phyloP scores from a whole-genome alignment of 2,329 filamentous ascomycete species.

The Colletotrichum lupini region DNA sequence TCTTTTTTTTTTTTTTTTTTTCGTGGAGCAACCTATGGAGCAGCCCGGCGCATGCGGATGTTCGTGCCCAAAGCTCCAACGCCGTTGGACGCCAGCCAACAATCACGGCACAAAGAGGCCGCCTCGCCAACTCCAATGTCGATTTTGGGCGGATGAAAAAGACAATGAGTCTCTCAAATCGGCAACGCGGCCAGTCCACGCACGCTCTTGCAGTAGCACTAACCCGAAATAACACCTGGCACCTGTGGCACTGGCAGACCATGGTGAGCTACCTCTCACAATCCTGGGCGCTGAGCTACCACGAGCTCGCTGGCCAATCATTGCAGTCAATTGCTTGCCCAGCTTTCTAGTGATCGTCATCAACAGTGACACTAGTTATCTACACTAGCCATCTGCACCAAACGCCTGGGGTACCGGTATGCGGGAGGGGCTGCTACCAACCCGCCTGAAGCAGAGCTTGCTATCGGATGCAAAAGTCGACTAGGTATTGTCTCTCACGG shows the following conservation, averaged over 20 bases:
- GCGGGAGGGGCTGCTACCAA: constrained; percentile 20
- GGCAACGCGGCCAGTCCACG: constrained; percentile 14
- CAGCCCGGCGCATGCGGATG: constrained; percentile 16
- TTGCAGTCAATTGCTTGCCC: constrained; percentile 18
- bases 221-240: constrained; percentile 1
- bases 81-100: constrained; percentile 3
- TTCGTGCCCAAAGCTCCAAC: constrained; percentile 22
- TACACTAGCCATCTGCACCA: not conserved
- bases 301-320: constrained; percentile 28
- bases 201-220: constrained; percentile 16
- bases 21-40: not conserved
- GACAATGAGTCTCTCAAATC: constrained; percentile 3
- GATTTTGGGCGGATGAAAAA: not conserved
- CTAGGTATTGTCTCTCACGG: not conserved
- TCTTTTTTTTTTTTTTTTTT: too few species aligned
- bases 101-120: constrained; percentile 22
- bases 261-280: constrained; percentile 26
- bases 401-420: not conserved
- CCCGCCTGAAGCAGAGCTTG: not conserved
- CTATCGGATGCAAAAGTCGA: not conserved
- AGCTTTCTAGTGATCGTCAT: constrained; percentile 25
- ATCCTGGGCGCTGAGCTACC: constrained; percentile 25
- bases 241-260: constrained; percentile 5
- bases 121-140: constrained; percentile 6
- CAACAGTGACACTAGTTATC: not conserved